Percentiles rank a stretch among this genome's conserved stretches.
Conservation (phyloP, 345 rosid genomes). For the Combretum micranthum region DNA sequence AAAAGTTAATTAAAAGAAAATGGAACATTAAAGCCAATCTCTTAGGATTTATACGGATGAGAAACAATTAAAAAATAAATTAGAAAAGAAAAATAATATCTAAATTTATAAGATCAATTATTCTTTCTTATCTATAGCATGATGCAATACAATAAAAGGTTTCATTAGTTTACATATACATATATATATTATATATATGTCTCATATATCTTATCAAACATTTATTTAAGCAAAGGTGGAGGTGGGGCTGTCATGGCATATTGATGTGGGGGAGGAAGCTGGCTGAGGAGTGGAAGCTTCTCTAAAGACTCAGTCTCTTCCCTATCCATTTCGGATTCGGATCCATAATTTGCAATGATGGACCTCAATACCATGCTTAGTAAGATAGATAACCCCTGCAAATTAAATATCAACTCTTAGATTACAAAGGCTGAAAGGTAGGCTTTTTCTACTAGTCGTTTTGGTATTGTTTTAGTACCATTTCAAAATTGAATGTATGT, state of each 20-base stretch:
- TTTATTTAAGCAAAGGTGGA: no score
- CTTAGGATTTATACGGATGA: no score
- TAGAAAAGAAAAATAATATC: no score
- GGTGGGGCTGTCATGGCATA: neutral
- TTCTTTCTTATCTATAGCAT: no score
- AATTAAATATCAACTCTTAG: neutral
- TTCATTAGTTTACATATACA: no score
- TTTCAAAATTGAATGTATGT: neutral
- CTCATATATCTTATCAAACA: neutral
- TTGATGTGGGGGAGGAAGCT: conserved; percentile 1
- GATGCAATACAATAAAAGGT: no score
- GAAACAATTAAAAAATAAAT: no score
- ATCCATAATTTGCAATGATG: conserved; percentile 6
- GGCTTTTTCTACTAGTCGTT: neutral
- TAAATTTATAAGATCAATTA: no score
- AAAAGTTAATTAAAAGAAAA: no score
- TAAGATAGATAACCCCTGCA: conserved; percentile 34
- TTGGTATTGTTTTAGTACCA: neutral
- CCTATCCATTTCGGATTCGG: conserved; percentile 13
- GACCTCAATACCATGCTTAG: conserved; percentile 32
- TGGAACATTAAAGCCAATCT: no score
- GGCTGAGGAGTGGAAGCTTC: conserved; percentile 32
- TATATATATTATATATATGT: neutral
- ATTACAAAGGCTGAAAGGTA: no score
- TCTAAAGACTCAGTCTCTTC: conserved; percentile 20